Evolutionary conservation across 805 yeast species (phyloP).

Genomic region (Candida andamanensis): DNA sequence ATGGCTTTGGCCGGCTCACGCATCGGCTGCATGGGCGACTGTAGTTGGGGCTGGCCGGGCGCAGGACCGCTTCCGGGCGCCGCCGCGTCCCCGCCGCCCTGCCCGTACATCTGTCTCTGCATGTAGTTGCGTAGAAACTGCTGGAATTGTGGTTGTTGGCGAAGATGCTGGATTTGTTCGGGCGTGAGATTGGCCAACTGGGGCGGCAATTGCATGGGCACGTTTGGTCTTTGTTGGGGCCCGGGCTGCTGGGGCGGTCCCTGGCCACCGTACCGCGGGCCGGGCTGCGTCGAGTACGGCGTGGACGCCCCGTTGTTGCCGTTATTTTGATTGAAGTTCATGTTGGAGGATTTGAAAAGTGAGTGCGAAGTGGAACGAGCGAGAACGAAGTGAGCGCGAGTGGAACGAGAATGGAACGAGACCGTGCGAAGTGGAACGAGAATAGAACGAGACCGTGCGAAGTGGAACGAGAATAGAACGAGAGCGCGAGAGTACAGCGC

Average conservation of each 20-base stretch:
- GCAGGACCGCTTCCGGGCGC: conserved; percentile 6
- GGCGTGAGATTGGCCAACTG: conserved; percentile 32
- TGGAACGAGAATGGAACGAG: no score
- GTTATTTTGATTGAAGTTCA: conserved; percentile 11
- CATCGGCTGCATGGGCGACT: not conserved
- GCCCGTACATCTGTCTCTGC: conserved; percentile 26
- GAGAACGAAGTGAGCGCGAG: no score
- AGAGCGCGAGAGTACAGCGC: no score
- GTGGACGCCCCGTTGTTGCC: conserved; percentile 7
- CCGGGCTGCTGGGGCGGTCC: conserved; percentile 4
- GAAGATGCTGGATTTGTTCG: conserved; percentile 38
- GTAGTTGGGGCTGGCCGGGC: conserved; percentile 1
- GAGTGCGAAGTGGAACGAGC: no score
- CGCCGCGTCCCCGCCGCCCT: no score
- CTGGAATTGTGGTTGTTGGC: conserved; percentile 40
- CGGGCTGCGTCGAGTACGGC: conserved; percentile 1
- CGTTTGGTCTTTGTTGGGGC: conserved; percentile 9
- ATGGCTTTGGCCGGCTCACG: not conserved
- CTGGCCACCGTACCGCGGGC: conserved; percentile 4
- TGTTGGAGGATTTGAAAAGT: not conserved
- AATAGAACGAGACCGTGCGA: no score
- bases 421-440: no score
- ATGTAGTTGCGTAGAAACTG: conserved; percentile 35
- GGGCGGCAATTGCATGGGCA: conserved; percentile 17
- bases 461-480: no score